Base-by-base conservation (phyloP, 306 rosid species). In the Acmispon strigosus region DNA sequence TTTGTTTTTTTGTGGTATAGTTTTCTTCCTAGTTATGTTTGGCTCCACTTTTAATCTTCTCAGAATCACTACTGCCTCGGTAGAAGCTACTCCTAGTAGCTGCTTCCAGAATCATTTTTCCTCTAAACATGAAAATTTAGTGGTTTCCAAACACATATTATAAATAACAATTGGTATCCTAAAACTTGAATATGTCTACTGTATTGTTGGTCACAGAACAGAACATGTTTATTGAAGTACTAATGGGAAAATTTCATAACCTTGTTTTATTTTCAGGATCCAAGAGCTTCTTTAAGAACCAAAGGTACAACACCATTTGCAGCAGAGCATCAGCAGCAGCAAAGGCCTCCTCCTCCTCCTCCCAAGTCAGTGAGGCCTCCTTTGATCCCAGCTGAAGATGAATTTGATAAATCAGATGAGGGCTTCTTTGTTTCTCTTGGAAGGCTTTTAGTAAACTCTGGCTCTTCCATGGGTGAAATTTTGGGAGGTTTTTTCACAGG, bases 371-470 rank as follows among this genome's bases (percentile, higher is more conserved):
- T 84, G 43, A 80, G 97, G 87, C 92, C 92, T 12, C 92, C 96
- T 1, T 78, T 91, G 80, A 89, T 91, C 80, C 97, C 97, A 43
- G 49, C 41, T 13, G 96, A 89, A 78, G 90, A 89, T 72, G 97
- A 94, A 76, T 80, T 62, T 13, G 92, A 91, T 59, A 83, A 78
- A 78, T 78, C 77, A 57, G 99, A 94, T 55, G 97, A 86, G 56
- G 90, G 99, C 20, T 86, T 95, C 78, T 86, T 95, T 72, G 87
- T 95, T 66, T 95, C 97, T 3, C 73, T 95, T 4, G 97, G 99
- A 73, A 91, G 70, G 82, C 89, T 95, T 61, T 49, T 88, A 67
- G 58, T 93, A 15, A 87, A 85, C 84, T 86, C 93, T 1, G 78
- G 98, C 16, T 79, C 96, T 37, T 83, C 94, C 17, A 74, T 90